Base-by-base conservation (phyloP, 1,139 yeast genomes). In the Torulaspora globosa region DNA sequence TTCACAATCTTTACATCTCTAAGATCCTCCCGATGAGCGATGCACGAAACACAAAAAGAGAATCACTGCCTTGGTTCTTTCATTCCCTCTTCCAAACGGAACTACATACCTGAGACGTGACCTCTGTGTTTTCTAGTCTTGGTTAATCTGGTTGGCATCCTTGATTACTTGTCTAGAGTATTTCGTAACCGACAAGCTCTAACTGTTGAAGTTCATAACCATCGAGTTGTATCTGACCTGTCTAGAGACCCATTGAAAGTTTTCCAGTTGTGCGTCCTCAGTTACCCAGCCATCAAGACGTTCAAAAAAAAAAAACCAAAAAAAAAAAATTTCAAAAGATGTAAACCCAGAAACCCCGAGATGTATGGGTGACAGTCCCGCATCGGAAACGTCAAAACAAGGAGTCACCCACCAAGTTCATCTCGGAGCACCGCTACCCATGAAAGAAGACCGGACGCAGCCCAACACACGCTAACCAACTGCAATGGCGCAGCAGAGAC, bases 51-150 rank as follows among this genome's bases (percentile, higher is more conserved):
- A 44, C 44, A 37, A 47, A 31, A 52, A 49, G 54, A 55, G 56
- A 56, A 54, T 60, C 66, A 57, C 59, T 62, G 64, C 60, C 69
- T 65, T 65, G 69, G 69, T 65, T 65, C 69, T 65, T 65, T 65
- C 69, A 52, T 65, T 65, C 68, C 65, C 64, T 62, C 64, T 59
- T 59, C 62, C 62, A 53, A 54, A 50, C 50, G 65, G 68, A 65
- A 64, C 57, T 65, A 82, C 89, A 79, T 83, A 86, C 95, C 95
- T 74, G 97, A 88, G 78, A 92, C 97, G 95, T 94, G 84, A 79
- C 99, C 99, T 87, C 99, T 88, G 86, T 88, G 97, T 84, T 92
- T 94, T 87, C 99, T 89, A 79, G 97, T 92, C 80, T 92, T 89
- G 72, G 96, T 86, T 74, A 87, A 84, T 89, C 98, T 89, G 82